These are phyloP conservation scores for Babesia bovis DNA, from an alignment of 169 alveolate species.

Conservation along the genomic window DNA sequence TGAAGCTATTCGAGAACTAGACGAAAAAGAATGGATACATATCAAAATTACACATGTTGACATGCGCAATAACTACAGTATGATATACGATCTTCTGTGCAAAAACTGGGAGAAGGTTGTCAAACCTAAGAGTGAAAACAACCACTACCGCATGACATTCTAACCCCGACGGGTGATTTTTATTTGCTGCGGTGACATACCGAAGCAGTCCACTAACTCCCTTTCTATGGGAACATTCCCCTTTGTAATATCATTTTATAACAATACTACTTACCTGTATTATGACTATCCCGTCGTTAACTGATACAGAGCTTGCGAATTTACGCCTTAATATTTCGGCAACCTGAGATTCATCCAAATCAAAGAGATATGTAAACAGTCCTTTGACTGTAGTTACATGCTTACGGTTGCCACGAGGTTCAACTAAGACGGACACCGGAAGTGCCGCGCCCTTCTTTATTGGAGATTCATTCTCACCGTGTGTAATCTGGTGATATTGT, in stretches of 20 bases:
- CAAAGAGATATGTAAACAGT: conserved; percentile 36
- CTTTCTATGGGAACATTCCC: conserved; percentile 17
- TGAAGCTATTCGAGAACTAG: conserved; percentile 86
- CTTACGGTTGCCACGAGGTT: conserved; percentile 54
- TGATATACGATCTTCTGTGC: conserved; percentile 86
- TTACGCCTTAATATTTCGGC: conserved; percentile 34
- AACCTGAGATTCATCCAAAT: conserved; percentile 31
- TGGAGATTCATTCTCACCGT: conserved; percentile 13
- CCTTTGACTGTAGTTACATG: conserved; percentile 48
- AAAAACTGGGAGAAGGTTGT: conserved; percentile 87
- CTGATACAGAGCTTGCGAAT: conserved; percentile 44
- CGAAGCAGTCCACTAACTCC: conserved; percentile 15
- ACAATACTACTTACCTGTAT: conserved; percentile 19
- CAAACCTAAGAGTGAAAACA: conserved; percentile 83
- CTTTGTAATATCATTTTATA: background rate
- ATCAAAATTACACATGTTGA: conserved; percentile 84
- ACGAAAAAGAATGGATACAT: conserved; percentile 87
- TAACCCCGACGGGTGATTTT: conserved; percentile 16
- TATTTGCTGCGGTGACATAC: conserved; percentile 29
- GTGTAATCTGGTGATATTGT: conserved; percentile 12
- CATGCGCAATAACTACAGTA: conserved; percentile 86
- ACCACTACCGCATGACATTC: conserved; percentile 79
- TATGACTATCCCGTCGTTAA: conserved; percentile 5
- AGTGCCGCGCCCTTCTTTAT: conserved; percentile 18
- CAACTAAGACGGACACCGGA: conserved; percentile 49